Evolutionary conservation across 352 stramenopile species (phyloP).

Genomic region (Phytophthora constricta): DNA sequence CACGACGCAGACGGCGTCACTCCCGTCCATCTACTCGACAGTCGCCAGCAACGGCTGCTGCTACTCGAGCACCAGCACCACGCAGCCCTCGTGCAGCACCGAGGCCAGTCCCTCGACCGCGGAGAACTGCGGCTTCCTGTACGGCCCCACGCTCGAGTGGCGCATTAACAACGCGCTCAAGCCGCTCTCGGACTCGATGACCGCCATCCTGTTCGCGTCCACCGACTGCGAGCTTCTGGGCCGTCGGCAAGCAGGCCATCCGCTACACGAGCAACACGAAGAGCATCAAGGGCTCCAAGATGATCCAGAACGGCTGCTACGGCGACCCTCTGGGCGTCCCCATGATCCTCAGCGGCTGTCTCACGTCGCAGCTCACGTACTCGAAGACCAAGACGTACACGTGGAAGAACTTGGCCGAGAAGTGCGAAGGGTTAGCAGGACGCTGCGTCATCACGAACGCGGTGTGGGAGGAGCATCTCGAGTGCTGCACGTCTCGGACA

Average conservation of each 20-base stretch:
- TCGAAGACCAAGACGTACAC: constrained; percentile 85
- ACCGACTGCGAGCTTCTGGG: constrained; percentile 89
- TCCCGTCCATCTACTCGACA: constrained; percentile 78
- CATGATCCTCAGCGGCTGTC: constrained; percentile 85
- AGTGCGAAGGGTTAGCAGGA: constrained; percentile 78
- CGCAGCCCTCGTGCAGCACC: constrained; percentile 62
- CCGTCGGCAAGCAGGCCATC: constrained; percentile 76
- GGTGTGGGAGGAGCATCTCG: constrained; percentile 82
- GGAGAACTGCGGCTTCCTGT: constrained; percentile 85
- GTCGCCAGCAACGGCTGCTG: constrained; percentile 82
- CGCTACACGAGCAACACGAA: constrained; percentile 78
- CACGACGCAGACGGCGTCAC: constrained; percentile 65
- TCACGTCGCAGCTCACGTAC: constrained; percentile 73
- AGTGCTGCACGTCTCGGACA: constrained; percentile 74
- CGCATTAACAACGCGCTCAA: constrained; percentile 73
- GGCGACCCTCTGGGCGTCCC: constrained; percentile 55
- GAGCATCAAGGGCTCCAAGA: constrained; percentile 76
- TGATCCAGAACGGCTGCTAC: constrained; percentile 89
- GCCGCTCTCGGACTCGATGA: constrained; percentile 50
- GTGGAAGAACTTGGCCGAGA: constrained; percentile 83
- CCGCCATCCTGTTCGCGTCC: constrained; percentile 83
- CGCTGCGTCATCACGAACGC: constrained; percentile 88
- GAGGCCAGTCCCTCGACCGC: constrained; percentile 65
- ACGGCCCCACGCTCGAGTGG: constrained; percentile 85
- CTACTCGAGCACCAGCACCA: constrained; percentile 65